Evolutionary conservation across 2,329 filamentous ascomycete species (phyloP).

Genomic region (Penicillium brevicompactum): DNA sequence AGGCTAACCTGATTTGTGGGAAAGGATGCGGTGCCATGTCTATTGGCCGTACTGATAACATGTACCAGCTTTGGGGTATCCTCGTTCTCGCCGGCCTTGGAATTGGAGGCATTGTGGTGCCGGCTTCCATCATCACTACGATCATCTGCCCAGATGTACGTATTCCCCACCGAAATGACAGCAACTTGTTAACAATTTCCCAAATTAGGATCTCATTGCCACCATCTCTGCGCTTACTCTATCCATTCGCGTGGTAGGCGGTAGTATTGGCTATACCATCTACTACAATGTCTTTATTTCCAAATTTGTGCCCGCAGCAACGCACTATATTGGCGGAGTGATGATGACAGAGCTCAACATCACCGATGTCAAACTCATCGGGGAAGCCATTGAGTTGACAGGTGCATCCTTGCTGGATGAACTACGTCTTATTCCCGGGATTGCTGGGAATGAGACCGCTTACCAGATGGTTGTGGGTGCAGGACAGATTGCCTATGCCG

Average conservation of each 20-base stretch:
- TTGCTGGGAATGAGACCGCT: constrained; percentile 53
- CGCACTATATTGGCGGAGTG: constrained; percentile 52
- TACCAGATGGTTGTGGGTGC: constrained; percentile 58
- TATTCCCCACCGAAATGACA: background rate
- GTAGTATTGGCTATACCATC: constrained; percentile 64
- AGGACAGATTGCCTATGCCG: constrained; percentile 59
- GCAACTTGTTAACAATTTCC: background rate
- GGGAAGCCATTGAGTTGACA: constrained; percentile 56
- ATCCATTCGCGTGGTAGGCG: constrained; percentile 69
- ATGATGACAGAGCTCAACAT: constrained; percentile 55
- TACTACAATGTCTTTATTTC: constrained; percentile 56
- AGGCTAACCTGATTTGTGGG: background rate
- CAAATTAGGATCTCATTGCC: constrained; percentile 60
- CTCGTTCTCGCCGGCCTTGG: constrained; percentile 65
- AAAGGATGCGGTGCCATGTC: constrained; percentile 58
- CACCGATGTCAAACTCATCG: constrained; percentile 50
- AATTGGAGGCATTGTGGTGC: constrained; percentile 69
- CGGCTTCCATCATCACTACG: constrained; percentile 67
- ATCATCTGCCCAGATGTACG: constrained; percentile 67
- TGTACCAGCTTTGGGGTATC: constrained; percentile 57
- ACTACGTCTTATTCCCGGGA: constrained; percentile 54
- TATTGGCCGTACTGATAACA: constrained; percentile 54
- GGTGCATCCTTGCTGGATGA: constrained; percentile 54
- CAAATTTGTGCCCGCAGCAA: constrained; percentile 50
- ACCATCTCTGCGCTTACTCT: constrained; percentile 69